phyloP scores from a whole-genome alignment of 1,284 basidiomycete genomes.

The Pisolithus thermaeus region DNA sequence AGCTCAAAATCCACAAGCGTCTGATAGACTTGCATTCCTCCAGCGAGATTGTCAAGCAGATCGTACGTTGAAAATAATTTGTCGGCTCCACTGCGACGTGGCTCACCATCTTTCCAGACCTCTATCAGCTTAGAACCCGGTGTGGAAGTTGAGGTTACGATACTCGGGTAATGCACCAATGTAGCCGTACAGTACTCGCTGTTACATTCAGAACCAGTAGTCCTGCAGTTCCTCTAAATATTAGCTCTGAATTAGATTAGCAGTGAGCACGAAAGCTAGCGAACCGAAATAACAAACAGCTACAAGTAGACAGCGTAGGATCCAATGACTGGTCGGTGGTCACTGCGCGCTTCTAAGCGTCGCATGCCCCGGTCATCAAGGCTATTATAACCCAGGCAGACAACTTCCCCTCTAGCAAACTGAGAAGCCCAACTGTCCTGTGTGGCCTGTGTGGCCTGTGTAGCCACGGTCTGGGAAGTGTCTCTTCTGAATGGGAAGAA shows the following conservation, averaged over 20 bases:
- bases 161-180: slow-evolving; percentile 54
- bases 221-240: not conserved
- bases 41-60: slow-evolving; percentile 99
- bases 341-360: slow-evolving; percentile 68
- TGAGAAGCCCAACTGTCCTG: slow-evolving; percentile 24
- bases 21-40: slow-evolving; percentile 99
- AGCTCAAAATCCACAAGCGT: slow-evolving; percentile 99
- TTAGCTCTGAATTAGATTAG: not conserved
- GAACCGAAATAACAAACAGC: slow-evolving; percentile 6
- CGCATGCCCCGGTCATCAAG: slow-evolving; percentile 75
- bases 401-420: slow-evolving; percentile 52
- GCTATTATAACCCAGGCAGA: slow-evolving; percentile 66
- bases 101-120: slow-evolving; percentile 50
- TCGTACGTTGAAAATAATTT: slow-evolving; percentile 52
- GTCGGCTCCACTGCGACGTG: not conserved
- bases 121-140: slow-evolving; percentile 98
- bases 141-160: slow-evolving; percentile 99
- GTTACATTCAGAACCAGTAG: not conserved
- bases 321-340: slow-evolving; percentile 77
- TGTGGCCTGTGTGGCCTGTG: slow-evolving; percentile 20
- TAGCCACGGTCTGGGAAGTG: slow-evolving; percentile 24
- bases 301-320: slow-evolving; percentile 59
- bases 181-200: not conserved
- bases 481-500: slow-evolving; percentile 50
- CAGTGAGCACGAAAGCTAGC: not conserved